Percentiles rank a stretch among this genome's conserved stretches.
phyloP scores from a whole-genome alignment of 805 yeast species.

The Scheffersomyces amazonensis region DNA sequence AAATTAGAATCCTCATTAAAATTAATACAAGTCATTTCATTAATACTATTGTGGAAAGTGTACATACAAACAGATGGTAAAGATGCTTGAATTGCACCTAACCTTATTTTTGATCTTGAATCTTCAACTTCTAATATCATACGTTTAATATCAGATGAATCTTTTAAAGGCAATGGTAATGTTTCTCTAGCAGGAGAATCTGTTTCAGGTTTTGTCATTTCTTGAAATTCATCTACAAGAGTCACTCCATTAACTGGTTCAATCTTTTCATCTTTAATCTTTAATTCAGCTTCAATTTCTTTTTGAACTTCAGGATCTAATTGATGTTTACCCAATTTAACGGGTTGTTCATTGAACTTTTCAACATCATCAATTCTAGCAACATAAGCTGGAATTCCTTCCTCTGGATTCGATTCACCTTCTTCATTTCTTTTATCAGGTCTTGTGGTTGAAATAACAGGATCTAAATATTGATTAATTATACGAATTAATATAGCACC shows the following conservation, averaged over 20 bases:
- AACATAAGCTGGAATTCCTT: constrained; percentile 48
- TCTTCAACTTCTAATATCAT: constrained; percentile 80
- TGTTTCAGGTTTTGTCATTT: constrained; percentile 47
- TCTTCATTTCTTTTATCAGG: constrained; percentile 41
- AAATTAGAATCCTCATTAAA: constrained; percentile 85
- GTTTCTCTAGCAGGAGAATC: constrained; percentile 73
- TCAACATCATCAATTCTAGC: constrained; percentile 49
- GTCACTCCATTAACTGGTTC: constrained; percentile 34
- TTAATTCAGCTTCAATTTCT: constrained; percentile 82
- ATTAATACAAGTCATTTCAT: constrained; percentile 79
- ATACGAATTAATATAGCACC: constrained; percentile 84
- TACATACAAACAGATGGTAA: constrained; percentile 97
- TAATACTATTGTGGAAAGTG: constrained; percentile 93
- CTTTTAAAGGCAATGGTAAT: constrained; percentile 83
- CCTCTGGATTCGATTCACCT: constrained; percentile 49
- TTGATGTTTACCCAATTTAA: constrained; percentile 81
- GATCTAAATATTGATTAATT: constrained; percentile 77
- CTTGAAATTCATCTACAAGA: constrained; percentile 37
- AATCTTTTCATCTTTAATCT: constrained; percentile 64
- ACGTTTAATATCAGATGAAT: constrained; percentile 73
- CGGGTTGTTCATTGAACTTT: constrained; percentile 65
- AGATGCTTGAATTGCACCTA: constrained; percentile 67
- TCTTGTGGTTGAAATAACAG: constrained; percentile 39
- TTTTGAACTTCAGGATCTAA: constrained; percentile 79
- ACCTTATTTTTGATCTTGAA: constrained; percentile 67